phyloP scores from a whole-genome alignment of 2,329 filamentous ascomycete species.

The Orbilia ellipsospora region DNA sequence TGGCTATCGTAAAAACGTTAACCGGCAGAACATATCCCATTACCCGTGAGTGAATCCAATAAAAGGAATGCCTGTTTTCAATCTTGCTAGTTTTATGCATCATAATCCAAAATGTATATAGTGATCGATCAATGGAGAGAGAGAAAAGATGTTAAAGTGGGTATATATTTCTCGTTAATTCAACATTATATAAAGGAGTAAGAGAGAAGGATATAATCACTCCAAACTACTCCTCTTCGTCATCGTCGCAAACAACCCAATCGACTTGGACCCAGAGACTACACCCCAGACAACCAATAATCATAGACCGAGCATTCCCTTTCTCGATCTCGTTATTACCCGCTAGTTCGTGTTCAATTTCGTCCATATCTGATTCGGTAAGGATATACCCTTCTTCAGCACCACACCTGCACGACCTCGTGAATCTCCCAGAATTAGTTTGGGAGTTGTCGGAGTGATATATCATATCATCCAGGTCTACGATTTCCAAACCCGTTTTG shows the following conservation, averaged over 20 bases:
- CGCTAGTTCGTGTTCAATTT: conserved; percentile 66
- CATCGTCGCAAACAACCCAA: conserved; percentile 69
- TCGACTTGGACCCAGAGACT: conserved; percentile 75
- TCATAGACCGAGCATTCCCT: conserved; percentile 61
- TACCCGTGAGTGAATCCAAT: conserved; percentile 14
- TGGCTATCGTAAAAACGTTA: conserved; percentile 6
- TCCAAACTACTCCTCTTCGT: conserved; percentile 20
- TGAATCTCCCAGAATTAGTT: conserved; percentile 64
- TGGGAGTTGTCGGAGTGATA: conserved; percentile 63
- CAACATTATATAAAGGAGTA: not conserved
- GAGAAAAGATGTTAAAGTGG: not conserved
- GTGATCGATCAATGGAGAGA: not conserved
- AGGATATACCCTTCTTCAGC: conserved; percentile 72
- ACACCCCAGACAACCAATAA: conserved; percentile 74
- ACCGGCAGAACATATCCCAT: conserved; percentile 27
- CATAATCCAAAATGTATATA: not conserved
- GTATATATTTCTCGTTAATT: too few species aligned
- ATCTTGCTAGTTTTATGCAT: conserved; percentile 10
- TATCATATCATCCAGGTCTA: conserved; percentile 74
- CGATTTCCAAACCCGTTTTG: conserved; percentile 71
- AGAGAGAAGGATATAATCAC: conserved; percentile 38
- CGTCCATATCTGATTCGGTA: conserved; percentile 71
- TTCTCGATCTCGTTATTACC: not conserved
- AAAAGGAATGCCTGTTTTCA: conserved; percentile 15
- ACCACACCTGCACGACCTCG: conserved; percentile 72